A percentile compares a stretch with the other conserved stretches of the same genome.
These are phyloP conservation scores for Vigna mungo DNA, from an alignment of 306 rosid species.

Conservation along the genomic window DNA sequence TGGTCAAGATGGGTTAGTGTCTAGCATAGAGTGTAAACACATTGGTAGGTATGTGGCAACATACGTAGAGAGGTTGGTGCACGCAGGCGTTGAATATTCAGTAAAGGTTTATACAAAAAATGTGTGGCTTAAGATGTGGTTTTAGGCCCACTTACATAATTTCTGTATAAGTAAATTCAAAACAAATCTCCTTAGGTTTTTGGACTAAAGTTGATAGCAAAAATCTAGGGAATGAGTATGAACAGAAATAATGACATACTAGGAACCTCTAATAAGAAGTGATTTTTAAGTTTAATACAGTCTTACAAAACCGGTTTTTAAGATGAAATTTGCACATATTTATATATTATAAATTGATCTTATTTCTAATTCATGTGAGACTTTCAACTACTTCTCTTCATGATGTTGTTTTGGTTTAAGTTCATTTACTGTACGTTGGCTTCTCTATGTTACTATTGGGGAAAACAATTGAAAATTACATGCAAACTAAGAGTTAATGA, in stretches of 20 bases:
- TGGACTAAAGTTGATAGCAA: not conserved
- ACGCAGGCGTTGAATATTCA: not conserved
- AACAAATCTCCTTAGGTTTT: not conserved
- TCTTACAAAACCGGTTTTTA: too few relatives aligned
- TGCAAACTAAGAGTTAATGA: not conserved
- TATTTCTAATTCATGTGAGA: rapidly evolving
- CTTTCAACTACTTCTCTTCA: not conserved
- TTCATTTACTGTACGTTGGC: not conserved
- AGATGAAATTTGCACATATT: rapidly evolving
- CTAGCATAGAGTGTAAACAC: not conserved
- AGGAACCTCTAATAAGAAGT: not conserved
- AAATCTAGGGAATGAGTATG: not conserved
- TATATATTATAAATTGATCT: too few relatives aligned
- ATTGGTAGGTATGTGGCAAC: not conserved
- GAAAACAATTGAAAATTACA: not conserved
- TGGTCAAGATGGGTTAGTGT: not conserved
- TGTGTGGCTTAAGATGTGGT: not conserved
- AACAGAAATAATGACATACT: not conserved
- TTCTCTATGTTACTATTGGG: conserved; percentile 1
- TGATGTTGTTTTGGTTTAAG: not conserved
- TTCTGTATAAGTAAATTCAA: not conserved
- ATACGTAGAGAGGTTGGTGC: not conserved
- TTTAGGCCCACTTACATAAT: not conserved
- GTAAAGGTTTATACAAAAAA: not conserved
- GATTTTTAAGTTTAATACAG: too few relatives aligned